Conservation (phyloP, 768 basidiomycete species). For the Russula emetica region DNA sequence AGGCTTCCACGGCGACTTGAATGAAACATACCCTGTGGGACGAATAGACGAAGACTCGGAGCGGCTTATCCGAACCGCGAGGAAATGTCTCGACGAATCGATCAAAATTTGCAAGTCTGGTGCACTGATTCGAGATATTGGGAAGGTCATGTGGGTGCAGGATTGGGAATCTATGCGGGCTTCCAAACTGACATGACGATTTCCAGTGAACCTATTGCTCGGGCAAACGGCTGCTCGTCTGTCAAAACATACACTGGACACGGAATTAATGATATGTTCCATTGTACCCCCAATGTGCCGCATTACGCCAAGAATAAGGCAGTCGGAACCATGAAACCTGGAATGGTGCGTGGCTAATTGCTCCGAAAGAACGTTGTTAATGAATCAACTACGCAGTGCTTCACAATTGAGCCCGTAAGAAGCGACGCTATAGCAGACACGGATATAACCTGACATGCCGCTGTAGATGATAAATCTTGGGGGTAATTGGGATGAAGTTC, state of each 20-base stretch:
- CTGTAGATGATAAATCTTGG: constrained; percentile 90
- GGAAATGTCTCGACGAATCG: constrained; percentile 80
- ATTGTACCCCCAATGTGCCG: constrained; percentile 79
- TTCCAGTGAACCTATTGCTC: constrained; percentile 76
- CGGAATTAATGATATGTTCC: constrained; percentile 85
- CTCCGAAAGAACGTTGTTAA: constrained; percentile 5
- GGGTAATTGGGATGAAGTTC: constrained; percentile 64
- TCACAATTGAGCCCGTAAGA: constrained; percentile 76
- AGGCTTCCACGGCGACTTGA: constrained; percentile 92
- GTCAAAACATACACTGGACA: constrained; percentile 92
- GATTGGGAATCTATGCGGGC: constrained; percentile 20
- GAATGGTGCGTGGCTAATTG: constrained; percentile 67
- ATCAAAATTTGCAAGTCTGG: constrained; percentile 95
- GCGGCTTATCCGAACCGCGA: constrained; percentile 77
- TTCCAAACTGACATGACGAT: neutral
- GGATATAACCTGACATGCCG: constrained; percentile 20
- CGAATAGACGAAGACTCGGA: constrained; percentile 76
- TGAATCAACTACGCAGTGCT: constrained; percentile 36
- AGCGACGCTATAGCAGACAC: constrained; percentile 6
- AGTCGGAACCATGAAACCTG: constrained; percentile 87
- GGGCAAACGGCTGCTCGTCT: constrained; percentile 78
- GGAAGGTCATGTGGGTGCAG: constrained; percentile 70
- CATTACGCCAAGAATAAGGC: constrained; percentile 96
- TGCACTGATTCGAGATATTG: constrained; percentile 80
- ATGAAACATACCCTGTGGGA: constrained; percentile 90